phyloP scores from a whole-genome alignment of 2,329 filamentous ascomycete genomes.

The Fusarium beomiforme region DNA sequence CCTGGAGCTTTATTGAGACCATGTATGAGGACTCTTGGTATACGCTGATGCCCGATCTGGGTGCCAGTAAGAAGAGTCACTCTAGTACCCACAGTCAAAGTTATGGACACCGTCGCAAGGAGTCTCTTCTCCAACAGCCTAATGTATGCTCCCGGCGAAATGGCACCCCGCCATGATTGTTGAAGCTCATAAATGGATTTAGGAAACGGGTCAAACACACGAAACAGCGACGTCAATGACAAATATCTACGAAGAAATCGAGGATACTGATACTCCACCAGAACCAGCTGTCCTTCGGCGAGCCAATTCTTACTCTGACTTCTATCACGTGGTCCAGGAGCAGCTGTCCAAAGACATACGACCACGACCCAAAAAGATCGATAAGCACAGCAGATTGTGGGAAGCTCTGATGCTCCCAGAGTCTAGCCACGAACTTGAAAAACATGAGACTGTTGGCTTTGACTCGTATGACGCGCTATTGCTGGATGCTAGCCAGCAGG shows the following conservation, averaged over 20 bases:
- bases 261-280: constrained; percentile 68
- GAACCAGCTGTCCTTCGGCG: constrained; percentile 72
- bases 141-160: constrained; percentile 56
- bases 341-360: constrained; percentile 63
- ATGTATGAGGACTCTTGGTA: constrained; percentile 92
- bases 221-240: constrained; percentile 65
- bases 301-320: constrained; percentile 80
- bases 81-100: constrained; percentile 54
- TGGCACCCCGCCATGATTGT: constrained; percentile 22
- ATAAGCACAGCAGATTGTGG: constrained; percentile 56
- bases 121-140: constrained; percentile 75
- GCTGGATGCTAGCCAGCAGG: constrained; percentile 82
- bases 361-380: constrained; percentile 52
- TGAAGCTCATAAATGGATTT: constrained; percentile 39
- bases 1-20: constrained; percentile 38
- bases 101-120: constrained; percentile 70
- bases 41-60: constrained; percentile 74
- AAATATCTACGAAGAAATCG: constrained; percentile 66
- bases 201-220: constrained; percentile 64
- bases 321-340: constrained; percentile 71
- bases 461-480: constrained; percentile 69
- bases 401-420: constrained; percentile 59
- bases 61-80: constrained; percentile 61
- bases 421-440: constrained; percentile 29
- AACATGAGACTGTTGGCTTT: constrained; percentile 34